Percentiles rank a stretch among this genome's conserved stretches.
These are phyloP conservation scores for Cinnamomum chago DNA, from an alignment of 164 flowering plant genomes.

Conservation along the genomic window DNA sequence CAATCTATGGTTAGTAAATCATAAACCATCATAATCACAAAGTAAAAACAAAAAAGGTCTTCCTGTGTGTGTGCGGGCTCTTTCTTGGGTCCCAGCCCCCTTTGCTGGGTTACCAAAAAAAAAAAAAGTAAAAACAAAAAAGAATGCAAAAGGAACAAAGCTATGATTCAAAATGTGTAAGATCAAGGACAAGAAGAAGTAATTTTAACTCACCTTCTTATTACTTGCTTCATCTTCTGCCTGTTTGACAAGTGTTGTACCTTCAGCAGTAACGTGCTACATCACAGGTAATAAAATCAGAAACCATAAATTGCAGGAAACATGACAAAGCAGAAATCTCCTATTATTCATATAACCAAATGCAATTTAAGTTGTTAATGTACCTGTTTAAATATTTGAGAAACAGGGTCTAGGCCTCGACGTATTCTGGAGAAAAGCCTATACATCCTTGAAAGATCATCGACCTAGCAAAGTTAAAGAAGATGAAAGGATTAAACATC, in stretches of 20 bases:
- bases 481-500: not conserved
- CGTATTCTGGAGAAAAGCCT: slow-evolving; percentile 73
- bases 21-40: not conserved
- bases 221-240: slow-evolving; percentile 97
- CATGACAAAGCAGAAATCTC: not conserved
- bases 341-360: not conserved
- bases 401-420: slow-evolving; percentile 76
- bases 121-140: not conserved
- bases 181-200: not conserved
- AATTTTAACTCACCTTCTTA: slow-evolving; percentile 52
- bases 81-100: too few species aligned
- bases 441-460: slow-evolving; percentile 90
- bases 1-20: not conserved
- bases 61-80: too few species aligned
- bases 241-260: slow-evolving; percentile 84
- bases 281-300: slow-evolving; percentile 9
- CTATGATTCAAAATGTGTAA: not conserved
- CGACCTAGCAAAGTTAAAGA: slow-evolving; percentile 27
- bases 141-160: not conserved
- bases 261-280: slow-evolving; percentile 95
- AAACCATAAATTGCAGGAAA: slow-evolving; percentile 2
- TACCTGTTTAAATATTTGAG: slow-evolving; percentile 83
- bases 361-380: not conserved
- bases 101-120: too few species aligned
- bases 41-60: not conserved